Conservation (phyloP, 345 rosid species). For the Dovyalis caffra region DNA sequence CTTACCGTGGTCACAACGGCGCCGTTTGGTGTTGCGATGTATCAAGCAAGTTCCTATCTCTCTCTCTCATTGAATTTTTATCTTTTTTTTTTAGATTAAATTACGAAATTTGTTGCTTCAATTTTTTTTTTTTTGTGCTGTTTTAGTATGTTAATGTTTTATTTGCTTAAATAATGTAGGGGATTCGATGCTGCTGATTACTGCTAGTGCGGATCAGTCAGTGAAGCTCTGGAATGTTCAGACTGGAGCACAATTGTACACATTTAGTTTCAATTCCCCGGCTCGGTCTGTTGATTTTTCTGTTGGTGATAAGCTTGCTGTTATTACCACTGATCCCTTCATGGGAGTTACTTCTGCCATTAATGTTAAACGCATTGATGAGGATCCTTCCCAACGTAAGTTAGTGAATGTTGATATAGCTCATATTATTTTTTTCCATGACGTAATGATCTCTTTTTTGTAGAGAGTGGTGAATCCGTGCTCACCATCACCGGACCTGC, state of each 20-base stretch:
- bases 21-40: slow-evolving; percentile 97
- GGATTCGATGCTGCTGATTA: slow-evolving; percentile 67
- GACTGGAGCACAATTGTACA: slow-evolving; percentile 57
- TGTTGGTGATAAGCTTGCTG: slow-evolving; percentile 82
- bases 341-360: slow-evolving; percentile 86
- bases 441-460: slow-evolving; percentile 3
- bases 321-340: slow-evolving; percentile 89
- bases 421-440: neutral
- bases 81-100: too few species aligned
- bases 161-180: slow-evolving; percentile 30
- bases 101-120: neutral
- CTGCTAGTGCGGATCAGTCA: slow-evolving; percentile 94
- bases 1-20: slow-evolving; percentile 97
- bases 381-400: slow-evolving; percentile 73
- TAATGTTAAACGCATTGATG: slow-evolving; percentile 72
- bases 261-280: slow-evolving; percentile 77
- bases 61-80: neutral
- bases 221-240: slow-evolving; percentile 89
- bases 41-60: slow-evolving; percentile 43
- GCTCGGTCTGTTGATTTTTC: slow-evolving; percentile 87
- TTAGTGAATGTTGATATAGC: neutral
- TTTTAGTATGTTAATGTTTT: neutral
- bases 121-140: neutral
- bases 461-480: slow-evolving; percentile 71
- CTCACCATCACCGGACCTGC: slow-evolving; percentile 64